phyloP scores from a whole-genome alignment of 1,284 basidiomycete genomes.

The Trichosporon sp. region DNA sequence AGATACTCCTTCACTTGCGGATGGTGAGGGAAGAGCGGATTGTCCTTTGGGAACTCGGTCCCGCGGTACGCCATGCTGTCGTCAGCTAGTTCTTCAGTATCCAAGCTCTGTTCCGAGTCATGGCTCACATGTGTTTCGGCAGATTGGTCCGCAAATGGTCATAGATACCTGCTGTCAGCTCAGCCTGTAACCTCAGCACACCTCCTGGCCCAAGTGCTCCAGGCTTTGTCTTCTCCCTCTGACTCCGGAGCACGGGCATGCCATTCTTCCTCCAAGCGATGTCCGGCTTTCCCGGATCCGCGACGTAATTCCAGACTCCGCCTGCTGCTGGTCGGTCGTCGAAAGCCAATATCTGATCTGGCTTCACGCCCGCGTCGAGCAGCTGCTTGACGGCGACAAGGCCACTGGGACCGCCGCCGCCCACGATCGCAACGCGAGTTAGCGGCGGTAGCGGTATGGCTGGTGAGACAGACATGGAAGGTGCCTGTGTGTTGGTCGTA shows the following conservation, averaged over 20 bases:
- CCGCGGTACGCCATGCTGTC: constrained; percentile 22
- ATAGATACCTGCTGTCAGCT: constrained; percentile 19
- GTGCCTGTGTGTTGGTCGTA: background rate
- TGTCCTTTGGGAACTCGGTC: constrained; percentile 17
- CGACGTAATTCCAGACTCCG: constrained; percentile 27
- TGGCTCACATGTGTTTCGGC: constrained; percentile 15
- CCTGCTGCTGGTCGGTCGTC: constrained; percentile 24
- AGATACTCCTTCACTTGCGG: constrained; percentile 18
- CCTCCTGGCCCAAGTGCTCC: constrained; percentile 18
- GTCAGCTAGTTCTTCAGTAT: background rate
- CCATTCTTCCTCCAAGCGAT: constrained; percentile 15
- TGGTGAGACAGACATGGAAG: constrained; percentile 6
- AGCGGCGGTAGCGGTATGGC: constrained; percentile 21
- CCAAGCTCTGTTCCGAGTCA: background rate
- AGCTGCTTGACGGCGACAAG: constrained; percentile 47
- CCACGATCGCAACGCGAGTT: constrained; percentile 47
- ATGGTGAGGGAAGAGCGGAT: constrained; percentile 21
- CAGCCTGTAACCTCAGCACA: background rate
- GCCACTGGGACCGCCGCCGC: constrained; percentile 47
- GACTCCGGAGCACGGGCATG: constrained; percentile 6
- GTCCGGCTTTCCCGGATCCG: constrained; percentile 13
- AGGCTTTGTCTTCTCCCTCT: constrained; percentile 8
- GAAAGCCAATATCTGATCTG: constrained; percentile 24
- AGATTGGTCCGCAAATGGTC: constrained; percentile 40
- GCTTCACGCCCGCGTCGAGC: constrained; percentile 29